Evolutionary conservation across 768 basidiomycete species (phyloP), one percentile per base, ranked within the genome.

Genomic region (Auriculariales sp.): DNA sequence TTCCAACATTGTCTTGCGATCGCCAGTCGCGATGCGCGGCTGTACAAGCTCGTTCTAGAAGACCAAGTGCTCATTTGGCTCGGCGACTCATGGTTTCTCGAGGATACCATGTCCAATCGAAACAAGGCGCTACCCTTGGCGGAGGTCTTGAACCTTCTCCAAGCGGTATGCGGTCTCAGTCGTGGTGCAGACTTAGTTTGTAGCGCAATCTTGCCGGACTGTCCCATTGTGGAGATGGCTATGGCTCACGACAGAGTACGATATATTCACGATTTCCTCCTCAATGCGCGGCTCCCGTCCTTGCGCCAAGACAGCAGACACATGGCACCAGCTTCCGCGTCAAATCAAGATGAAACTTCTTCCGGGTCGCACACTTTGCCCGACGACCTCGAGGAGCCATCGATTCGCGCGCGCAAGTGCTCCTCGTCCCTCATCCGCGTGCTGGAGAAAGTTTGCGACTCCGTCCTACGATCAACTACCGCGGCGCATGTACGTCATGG

Each of bases 1-100:
- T 69, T 97, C 42, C 66, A 75, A 4, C 68, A 74, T 25, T 82
- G 78, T 49, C 68, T 97, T 44, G 71, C 69, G 15, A 68, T 89
- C 22, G 81, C 89, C 0, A 79, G 75, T 51, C 80, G 83, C 58
- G 91, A 98, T 59, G 81, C 84, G 51, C 74, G 83, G 17, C 65
- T 97, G 14, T 88, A 88, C 64, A 77, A 83, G 14, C 75, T 91
- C 73, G 81, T 81, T 27, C 66, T 94, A n/a, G 83, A 89, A 61
- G 88, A 90, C 59, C 88, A 89, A 59, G 80, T 87, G 3, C 60
- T 92, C 14, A 73, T 68, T 48, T 95, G 94, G 92, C 64, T 95
- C 29, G 63, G 76, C 12, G 83, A 83, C 52, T 73, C 71, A 42
- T 94, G 90, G 85, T 65, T 63, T 30, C 61, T 73, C 10, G 59